Percentiles rank a stretch among this genome's conserved stretches.
phyloP scores from a whole-genome alignment of 805 yeast species.

The Cephaloascus fragrans region DNA sequence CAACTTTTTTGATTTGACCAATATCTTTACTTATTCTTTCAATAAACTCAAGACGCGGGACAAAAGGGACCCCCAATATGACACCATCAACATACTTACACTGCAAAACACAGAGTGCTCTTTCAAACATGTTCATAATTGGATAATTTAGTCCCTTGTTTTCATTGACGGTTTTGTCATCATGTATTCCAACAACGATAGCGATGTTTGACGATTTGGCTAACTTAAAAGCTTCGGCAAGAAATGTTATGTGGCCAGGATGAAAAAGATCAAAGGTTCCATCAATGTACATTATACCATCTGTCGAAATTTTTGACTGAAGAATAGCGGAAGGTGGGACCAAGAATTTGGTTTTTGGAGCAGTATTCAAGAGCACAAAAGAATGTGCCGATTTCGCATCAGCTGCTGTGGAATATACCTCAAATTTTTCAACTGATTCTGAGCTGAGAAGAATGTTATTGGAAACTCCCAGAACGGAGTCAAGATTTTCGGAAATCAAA shows the following conservation, averaged over 20 bases:
- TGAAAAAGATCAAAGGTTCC: slow-evolving; percentile 92
- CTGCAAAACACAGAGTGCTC: slow-evolving; percentile 81
- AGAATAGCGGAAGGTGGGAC: slow-evolving; percentile 25
- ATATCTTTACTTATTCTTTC: slow-evolving; percentile 20
- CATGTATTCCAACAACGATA: slow-evolving; percentile 61
- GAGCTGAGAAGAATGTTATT: slow-evolving; percentile 12
- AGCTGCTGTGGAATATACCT: slow-evolving; percentile 48
- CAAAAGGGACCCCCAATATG: slow-evolving; percentile 59
- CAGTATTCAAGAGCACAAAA: slow-evolving; percentile 39
- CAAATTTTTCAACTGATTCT: slow-evolving; percentile 32
- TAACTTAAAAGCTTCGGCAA: slow-evolving; percentile 35
- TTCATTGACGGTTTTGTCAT: slow-evolving; percentile 44
- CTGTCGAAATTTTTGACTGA: slow-evolving; percentile 6
- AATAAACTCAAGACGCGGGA: slow-evolving; percentile 32
- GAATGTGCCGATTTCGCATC: slow-evolving; percentile 53
- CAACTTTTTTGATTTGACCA: slow-evolving; percentile 27
- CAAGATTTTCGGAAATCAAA: slow-evolving; percentile 12
- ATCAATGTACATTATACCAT: slow-evolving; percentile 43
- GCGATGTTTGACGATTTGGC: slow-evolving; percentile 27
- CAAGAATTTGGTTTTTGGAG: slow-evolving; percentile 18
- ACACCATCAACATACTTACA: slow-evolving; percentile 78
- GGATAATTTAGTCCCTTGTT: slow-evolving; percentile 62
- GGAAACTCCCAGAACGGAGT: neutral
- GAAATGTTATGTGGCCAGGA: slow-evolving; percentile 81
- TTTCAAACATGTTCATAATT: slow-evolving; percentile 80